Conservation (phyloP, 495 filamentous ascomycete genomes). For the Annulohypoxylon stygium region DNA sequence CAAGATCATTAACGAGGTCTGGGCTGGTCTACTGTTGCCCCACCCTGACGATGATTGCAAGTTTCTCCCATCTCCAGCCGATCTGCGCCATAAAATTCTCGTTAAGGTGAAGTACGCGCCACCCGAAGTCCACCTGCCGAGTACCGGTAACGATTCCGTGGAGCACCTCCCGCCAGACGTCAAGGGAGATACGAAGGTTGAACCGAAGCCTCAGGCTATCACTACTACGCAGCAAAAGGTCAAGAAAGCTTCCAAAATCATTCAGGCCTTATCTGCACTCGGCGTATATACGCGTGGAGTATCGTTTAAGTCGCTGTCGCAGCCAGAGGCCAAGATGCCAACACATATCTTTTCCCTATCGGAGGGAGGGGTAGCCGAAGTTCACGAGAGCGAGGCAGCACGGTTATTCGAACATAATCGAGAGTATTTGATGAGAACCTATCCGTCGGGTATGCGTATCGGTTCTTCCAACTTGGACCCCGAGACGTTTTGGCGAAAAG, state of each 20-base stretch:
- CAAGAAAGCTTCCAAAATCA: conserved; percentile 74
- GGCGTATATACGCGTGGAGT: conserved; percentile 87
- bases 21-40: conserved; percentile 77
- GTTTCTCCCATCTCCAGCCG: conserved; percentile 72
- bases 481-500: conserved; percentile 84
- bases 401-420: conserved; percentile 86
- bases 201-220: conserved; percentile 29
- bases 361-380: conserved; percentile 79
- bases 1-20: conserved; percentile 84
- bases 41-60: conserved; percentile 62
- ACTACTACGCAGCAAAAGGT: conserved; percentile 49
- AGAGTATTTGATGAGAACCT: conserved; percentile 87
- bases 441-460: conserved; percentile 85
- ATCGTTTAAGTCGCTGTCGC: conserved; percentile 77
- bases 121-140: conserved; percentile 53
- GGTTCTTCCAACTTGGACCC: conserved; percentile 89
- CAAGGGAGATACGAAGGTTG: not conserved
- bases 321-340: conserved; percentile 74
- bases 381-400: conserved; percentile 70
- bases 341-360: conserved; percentile 90
- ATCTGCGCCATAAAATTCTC: conserved; percentile 81
- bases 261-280: conserved; percentile 76
- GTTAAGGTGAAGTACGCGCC: conserved; percentile 88
- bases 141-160: conserved; percentile 40
- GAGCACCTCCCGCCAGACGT: conserved; percentile 33